Conservation (phyloP, 208 protist genomes). For the Leishmania arabica region DNA sequence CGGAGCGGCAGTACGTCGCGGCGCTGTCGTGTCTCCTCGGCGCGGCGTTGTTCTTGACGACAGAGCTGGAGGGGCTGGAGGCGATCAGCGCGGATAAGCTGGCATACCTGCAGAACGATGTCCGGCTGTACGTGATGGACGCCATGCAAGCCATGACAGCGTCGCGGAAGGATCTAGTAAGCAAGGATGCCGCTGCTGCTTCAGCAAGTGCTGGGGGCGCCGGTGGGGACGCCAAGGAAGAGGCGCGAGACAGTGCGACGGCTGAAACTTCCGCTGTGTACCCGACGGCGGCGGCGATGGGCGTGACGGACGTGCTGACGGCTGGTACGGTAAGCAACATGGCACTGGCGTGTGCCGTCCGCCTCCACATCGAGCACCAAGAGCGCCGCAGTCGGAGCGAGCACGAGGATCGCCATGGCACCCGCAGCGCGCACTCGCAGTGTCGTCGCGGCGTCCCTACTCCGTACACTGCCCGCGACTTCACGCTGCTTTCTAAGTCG, state of each 20-base stretch:
- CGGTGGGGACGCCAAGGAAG: not conserved
- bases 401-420: not conserved
- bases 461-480: conserved; percentile 46
- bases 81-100: conserved; percentile 41
- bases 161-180: conserved; percentile 45
- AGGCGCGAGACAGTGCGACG: not conserved
- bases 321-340: conserved; percentile 53
- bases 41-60: conserved; percentile 45
- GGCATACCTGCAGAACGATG: conserved; percentile 39
- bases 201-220: conserved; percentile 3
- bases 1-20: conserved; percentile 45
- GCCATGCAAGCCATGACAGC: conserved; percentile 51
- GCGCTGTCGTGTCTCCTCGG: conserved; percentile 46
- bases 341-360: conserved; percentile 68
- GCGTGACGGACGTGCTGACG: conserved; percentile 55
- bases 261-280: conserved; percentile 28
- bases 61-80: conserved; percentile 61
- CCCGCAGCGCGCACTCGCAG: not conserved
- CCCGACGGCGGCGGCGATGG: conserved; percentile 56
- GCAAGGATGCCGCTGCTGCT: conserved; percentile 11
- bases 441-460: not conserved
- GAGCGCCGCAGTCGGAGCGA: conserved; percentile 2
- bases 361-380: conserved; percentile 45
- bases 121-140: conserved; percentile 50
- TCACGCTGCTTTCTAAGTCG: conserved; percentile 57